Percentiles rank a stretch among this genome's conserved stretches.
phyloP scores from a whole-genome alignment of 805 yeast species.

The Candida maris region DNA sequence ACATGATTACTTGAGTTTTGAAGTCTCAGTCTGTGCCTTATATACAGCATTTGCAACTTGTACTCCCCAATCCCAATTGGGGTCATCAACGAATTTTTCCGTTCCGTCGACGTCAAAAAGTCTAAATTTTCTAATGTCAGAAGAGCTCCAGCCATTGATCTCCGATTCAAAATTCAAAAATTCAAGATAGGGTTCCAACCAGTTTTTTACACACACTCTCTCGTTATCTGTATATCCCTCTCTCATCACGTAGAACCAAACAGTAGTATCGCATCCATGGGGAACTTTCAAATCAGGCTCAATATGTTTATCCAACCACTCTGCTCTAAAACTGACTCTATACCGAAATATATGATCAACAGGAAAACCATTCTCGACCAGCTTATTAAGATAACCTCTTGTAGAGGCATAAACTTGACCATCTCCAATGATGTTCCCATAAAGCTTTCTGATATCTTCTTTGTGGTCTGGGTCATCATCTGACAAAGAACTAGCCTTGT shows the following conservation, averaged over 20 bases:
- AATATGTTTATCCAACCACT: conserved; percentile 11
- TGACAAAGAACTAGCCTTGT: conserved; percentile 13
- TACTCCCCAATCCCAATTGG: conserved; percentile 36
- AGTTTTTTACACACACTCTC: conserved; percentile 17
- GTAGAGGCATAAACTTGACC: conserved; percentile 38
- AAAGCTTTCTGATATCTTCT: conserved; percentile 21
- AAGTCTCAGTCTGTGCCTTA: conserved; percentile 12
- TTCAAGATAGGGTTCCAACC: conserved; percentile 30
- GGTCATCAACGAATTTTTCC: conserved; percentile 27
- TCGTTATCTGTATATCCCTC: conserved; percentile 30
- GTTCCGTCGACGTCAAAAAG: conserved; percentile 31
- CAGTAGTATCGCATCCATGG: conserved; percentile 34
- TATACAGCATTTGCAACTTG: conserved; percentile 31
- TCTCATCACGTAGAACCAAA: conserved; percentile 33
- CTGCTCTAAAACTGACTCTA: conserved; percentile 29
- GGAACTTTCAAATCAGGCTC: conserved; percentile 30
- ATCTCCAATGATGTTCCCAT: conserved; percentile 36
- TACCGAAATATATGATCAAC: conserved; percentile 27
- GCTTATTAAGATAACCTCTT: conserved; percentile 34
- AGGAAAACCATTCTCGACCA: conserved; percentile 27
- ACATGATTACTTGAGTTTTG: too few relatives aligned
- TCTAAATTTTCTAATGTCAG: conserved; percentile 25
- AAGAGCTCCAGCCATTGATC: conserved; percentile 30
- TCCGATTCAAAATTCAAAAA: conserved; percentile 27
- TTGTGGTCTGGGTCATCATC: conserved; percentile 4